Evolutionary conservation across 2,329 filamentous ascomycete species (phyloP).

Genomic region (Pseudogymnoascus sp.): DNA sequence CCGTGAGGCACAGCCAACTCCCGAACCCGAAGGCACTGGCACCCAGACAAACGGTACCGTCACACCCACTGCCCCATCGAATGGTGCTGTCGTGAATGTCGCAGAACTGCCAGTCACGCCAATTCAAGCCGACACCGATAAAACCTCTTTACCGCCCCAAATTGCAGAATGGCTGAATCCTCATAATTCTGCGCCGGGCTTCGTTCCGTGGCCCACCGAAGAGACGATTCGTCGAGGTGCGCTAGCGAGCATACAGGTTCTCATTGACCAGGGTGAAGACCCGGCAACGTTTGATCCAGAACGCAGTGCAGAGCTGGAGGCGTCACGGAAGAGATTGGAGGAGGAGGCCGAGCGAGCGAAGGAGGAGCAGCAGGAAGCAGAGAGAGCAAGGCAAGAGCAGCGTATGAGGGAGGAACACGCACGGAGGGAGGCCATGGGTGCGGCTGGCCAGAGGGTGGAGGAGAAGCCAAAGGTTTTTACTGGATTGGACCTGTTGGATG

Average conservation of each 20-base stretch:
- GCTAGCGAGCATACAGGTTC: slow-evolving; percentile 55
- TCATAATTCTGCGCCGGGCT: slow-evolving; percentile 46
- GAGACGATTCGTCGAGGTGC: slow-evolving; percentile 62
- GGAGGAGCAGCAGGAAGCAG: slow-evolving; percentile 19
- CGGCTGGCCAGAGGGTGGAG: slow-evolving; percentile 25
- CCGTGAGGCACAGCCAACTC: slow-evolving; percentile 18
- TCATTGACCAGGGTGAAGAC: slow-evolving; percentile 56
- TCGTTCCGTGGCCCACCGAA: slow-evolving; percentile 70
- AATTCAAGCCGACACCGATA: slow-evolving; percentile 15
- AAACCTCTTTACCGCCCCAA: slow-evolving; percentile 27
- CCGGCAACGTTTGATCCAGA: slow-evolving; percentile 53
- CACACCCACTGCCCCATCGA: slow-evolving; percentile 20
- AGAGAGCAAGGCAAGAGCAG: slow-evolving; percentile 29
- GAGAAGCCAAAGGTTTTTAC: slow-evolving; percentile 33
- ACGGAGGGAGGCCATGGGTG: slow-evolving; percentile 19
- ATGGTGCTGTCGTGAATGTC: slow-evolving; percentile 17
- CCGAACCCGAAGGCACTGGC: slow-evolving; percentile 5
- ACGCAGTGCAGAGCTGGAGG: slow-evolving; percentile 31
- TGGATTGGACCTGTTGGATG: slow-evolving; percentile 33
- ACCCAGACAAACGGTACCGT: slow-evolving; percentile 25
- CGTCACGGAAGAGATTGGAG: slow-evolving; percentile 21
- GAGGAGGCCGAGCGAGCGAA: slow-evolving; percentile 27
- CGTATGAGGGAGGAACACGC: slow-evolving; percentile 21
- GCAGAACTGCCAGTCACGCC: slow-evolving; percentile 18
- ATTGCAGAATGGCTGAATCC: slow-evolving; percentile 43